Evolutionary conservation across 73 alveolate species (phyloP), one percentile per base, ranked within the genome.

Genomic region (Urostyla sp.): DNA sequence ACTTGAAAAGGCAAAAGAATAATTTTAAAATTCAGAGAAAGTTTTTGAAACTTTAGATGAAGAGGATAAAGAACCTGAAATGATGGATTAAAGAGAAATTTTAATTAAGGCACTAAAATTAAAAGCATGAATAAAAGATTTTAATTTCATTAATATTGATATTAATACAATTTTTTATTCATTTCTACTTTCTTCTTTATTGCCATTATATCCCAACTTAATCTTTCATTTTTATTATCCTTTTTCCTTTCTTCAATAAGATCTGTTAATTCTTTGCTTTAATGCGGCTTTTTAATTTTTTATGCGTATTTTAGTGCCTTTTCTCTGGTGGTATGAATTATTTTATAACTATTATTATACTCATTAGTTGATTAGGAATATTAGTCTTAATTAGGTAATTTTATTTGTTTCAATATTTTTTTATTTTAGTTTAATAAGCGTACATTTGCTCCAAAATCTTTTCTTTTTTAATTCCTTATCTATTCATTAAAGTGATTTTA

Each of bases 1-100:
- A 66, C 38, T 54, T 8, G 80, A 78, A 3, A 94, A 91, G 80
- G 99, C 98, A 0, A 63, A 35, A 26, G 97, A 92, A 55, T 74
- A 89, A 51, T 94, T 81, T 54, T 27, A 26, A 6, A 67, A 75
- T 52, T 58, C 91, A 26, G 80, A 77, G 40, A 84, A 85, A 74
- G 63, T 84, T 6, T 89, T 67, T 52, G 74, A 56, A 44, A 73
- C 85, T 40, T 58, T 87, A 34, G 95, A 87, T 45, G 91, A 79
- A 5, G 95, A 69, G 7, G 87, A 75, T 10, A 81, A 51, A 36
- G 95, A 87, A 61, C 95, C 87, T 15, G 95, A 88, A 48, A 74
- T 84, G 92, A 35, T 75, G 13, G 75, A 63, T 1, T 63, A 84
- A 50, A 75, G 92, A 75, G 49, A 54, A 48, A 45, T 59, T 28